phyloP scores from a whole-genome alignment of 208 protist species.

The Trypanosoma caninum region DNA sequence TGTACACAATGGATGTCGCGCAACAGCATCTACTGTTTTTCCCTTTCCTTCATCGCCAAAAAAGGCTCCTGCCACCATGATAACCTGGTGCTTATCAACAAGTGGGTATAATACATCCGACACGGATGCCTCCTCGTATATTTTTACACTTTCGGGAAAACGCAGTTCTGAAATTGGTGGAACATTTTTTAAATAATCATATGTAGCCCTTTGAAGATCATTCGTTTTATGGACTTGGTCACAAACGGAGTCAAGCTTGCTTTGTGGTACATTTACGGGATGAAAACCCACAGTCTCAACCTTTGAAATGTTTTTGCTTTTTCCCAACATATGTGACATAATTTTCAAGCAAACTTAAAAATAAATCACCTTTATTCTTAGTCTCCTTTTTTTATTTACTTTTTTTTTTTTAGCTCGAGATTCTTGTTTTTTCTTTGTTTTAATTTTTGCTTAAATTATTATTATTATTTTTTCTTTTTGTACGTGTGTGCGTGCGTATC shows the following conservation, averaged over 20 bases:
- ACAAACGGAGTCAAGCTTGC: not conserved
- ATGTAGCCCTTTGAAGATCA: slow-evolving; percentile 44
- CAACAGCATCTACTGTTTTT: slow-evolving; percentile 90
- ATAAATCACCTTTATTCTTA: no score
- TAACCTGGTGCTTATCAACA: slow-evolving; percentile 74
- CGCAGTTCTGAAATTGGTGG: slow-evolving; percentile 69
- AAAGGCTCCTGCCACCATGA: slow-evolving; percentile 90
- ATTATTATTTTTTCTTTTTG: no score
- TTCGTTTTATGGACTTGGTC: slow-evolving; percentile 49
- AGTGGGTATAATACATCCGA: slow-evolving; percentile 75
- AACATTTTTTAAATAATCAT: slow-evolving; percentile 54
- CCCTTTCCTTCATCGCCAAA: slow-evolving; percentile 93
- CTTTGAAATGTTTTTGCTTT: no score
- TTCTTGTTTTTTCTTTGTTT: no score
- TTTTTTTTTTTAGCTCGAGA: no score
- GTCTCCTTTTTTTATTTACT: no score
- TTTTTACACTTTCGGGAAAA: slow-evolving; percentile 45
- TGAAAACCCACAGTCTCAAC: no score
- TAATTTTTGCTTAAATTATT: no score
- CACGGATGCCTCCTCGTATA: slow-evolving; percentile 66
- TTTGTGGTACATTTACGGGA: not conserved
- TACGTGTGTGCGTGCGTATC: no score
- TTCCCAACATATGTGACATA: no score
- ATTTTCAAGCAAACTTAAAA: no score
- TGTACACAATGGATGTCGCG: slow-evolving; percentile 70